A percentile compares a stretch with the other conserved stretches of the same genome.
Evolutionary conservation across 2,329 filamentous ascomycete species (phyloP).

Genomic region (Aspergillus sp.): DNA sequence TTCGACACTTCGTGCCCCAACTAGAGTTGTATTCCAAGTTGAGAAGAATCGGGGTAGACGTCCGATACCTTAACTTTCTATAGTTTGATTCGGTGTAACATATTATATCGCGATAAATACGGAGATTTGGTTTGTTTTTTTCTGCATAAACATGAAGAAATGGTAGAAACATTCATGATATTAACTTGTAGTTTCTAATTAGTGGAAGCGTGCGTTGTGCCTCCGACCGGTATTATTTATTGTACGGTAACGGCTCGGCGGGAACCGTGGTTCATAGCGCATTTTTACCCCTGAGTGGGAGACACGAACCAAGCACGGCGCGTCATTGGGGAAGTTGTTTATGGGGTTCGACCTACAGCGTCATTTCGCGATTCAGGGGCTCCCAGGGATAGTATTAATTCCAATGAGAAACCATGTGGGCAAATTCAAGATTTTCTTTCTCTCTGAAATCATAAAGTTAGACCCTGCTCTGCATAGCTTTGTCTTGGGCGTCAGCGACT

Average conservation of each 20-base stretch:
- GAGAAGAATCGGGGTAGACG: not conserved
- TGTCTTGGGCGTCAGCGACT: not conserved
- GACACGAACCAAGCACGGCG: constrained; percentile 22
- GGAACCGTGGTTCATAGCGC: constrained; percentile 25
- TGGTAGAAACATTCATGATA: not conserved
- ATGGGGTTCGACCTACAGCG: not conserved
- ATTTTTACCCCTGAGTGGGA: constrained; percentile 25
- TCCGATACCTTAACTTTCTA: not conserved
- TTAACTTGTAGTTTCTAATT: no score
- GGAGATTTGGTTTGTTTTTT: not conserved
- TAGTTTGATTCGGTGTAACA: constrained; percentile 13
- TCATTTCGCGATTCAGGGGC: constrained; percentile 9
- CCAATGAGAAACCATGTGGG: not conserved
- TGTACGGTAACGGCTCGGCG: constrained; percentile 12
- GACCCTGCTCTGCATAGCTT: not conserved
- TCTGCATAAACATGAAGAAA: not conserved
- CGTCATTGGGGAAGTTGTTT: constrained; percentile 2
- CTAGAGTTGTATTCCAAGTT: constrained; percentile 8
- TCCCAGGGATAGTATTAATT: not conserved
- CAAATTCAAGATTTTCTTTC: not conserved
- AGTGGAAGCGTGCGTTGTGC: not conserved
- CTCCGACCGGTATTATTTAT: not conserved
- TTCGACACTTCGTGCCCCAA: constrained; percentile 51
- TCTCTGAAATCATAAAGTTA: not conserved
- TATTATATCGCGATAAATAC: constrained; percentile 10